Evolutionary conservation across 352 stramenopile species (phyloP), one percentile per base, ranked within the genome.

Genomic region (Elongisporangium undulatum): DNA sequence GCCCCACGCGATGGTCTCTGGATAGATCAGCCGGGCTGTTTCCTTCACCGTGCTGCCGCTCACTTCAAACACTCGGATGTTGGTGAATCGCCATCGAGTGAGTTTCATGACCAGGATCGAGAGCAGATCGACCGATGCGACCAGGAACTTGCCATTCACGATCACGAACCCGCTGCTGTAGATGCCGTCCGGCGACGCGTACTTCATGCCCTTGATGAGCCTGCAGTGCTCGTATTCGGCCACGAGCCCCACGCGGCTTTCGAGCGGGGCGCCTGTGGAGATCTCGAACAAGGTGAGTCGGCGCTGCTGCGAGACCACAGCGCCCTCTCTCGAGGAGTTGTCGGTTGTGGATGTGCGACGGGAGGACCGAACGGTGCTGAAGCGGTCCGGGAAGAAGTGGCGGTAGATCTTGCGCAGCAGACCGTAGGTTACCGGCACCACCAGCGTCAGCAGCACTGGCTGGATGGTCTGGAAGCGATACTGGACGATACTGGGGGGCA

Each of bases 91-190:
- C 17, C 60, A 63, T 24, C 68, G 59, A 5, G 69, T 23, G 4
- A 66, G 29, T 61, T 78, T 81, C 49, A 81, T 74, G 62, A 77
- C 65, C 21, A 49, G 52, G 19, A 80, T 71, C 0, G 63, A 66
- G 17, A 73, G 51, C 3, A 79, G 63, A 38, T 83, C 71, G 48
- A 71, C 66, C 1, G 64, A 72, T 12, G 68, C 64, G 48, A 83
- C 68, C 7, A 83, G 64, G 39, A 68, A 83, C 41, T 77, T 77
- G 54, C 64, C 64, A 58, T 77, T 77, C 26, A 72, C 64, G 19
- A 82, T 63, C 49, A 82, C 74, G 64, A 71, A 82, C n/a, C 69
- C 73, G 1, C 62, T 75, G 63, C 67, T 73, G 55, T 76, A 82
- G 21, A 79, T 73, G 26, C 71, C 74, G n/a, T 78, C 72, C 1